phyloP scores from a whole-genome alignment of 176 grass and related monocot species.

The Luzula sylvatica region DNA sequence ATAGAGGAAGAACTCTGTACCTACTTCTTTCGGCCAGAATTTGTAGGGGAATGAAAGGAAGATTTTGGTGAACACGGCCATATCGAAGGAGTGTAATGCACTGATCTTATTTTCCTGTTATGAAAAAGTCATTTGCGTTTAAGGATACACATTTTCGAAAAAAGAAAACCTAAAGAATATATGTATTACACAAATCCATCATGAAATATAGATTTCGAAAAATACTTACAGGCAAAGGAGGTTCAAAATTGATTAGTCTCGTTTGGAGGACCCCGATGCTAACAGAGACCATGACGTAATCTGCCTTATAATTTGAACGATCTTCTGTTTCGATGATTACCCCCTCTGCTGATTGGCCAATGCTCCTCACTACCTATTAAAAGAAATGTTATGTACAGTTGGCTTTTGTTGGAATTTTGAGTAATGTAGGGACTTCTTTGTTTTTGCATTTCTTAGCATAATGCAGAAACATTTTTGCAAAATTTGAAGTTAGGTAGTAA shows the following conservation, averaged over 20 bases:
- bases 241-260: slow-evolving; percentile 47
- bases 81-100: slow-evolving; percentile 46
- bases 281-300: slow-evolving; percentile 42
- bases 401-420: neutral
- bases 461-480: no score
- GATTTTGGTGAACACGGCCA: slow-evolving; percentile 63
- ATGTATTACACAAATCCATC: no score
- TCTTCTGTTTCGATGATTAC: slow-evolving; percentile 41
- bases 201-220: no score
- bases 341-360: neutral
- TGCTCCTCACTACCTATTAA: slow-evolving; percentile 32
- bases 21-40: slow-evolving; percentile 49
- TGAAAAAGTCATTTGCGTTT: neutral
- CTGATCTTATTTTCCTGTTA: slow-evolving; percentile 34
- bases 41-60: slow-evolving; percentile 49
- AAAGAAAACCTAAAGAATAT: neutral
- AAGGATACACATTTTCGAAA: neutral
- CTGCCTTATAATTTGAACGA: slow-evolving; percentile 24
- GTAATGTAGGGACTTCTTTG: no score
- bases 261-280: slow-evolving; percentile 57
- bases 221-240: slow-evolving; percentile 36
- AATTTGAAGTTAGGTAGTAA: no score
- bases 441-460: no score
- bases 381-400: neutral
- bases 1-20: slow-evolving; percentile 53